Evolutionary conservation across 2,329 filamentous ascomycete genomes (phyloP).

Genomic region (Alternaria brassicae): DNA sequence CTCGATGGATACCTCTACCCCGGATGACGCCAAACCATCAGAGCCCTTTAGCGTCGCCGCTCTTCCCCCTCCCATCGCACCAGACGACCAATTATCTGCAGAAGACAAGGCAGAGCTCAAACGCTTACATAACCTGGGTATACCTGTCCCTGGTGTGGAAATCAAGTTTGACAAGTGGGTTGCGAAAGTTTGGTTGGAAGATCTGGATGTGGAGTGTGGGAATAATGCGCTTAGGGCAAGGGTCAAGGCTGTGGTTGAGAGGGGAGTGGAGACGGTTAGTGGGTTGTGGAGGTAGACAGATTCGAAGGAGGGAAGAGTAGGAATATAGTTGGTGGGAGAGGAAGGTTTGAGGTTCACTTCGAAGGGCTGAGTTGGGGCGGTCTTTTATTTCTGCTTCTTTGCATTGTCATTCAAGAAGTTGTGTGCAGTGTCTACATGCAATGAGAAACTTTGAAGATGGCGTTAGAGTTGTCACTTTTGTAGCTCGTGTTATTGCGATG

Average conservation of each 20-base stretch:
- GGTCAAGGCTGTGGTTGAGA: conserved; percentile 86
- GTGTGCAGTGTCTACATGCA: background rate
- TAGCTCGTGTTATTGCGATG: background rate
- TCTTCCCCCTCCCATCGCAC: background rate
- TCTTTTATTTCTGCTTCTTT: background rate
- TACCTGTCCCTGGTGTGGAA: conserved; percentile 86
- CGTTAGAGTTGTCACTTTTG: background rate
- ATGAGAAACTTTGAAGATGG: background rate
- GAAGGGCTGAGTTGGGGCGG: background rate
- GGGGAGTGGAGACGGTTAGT: conserved; percentile 80
- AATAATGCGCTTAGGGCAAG: conserved; percentile 82
- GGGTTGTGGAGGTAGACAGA: conserved; percentile 36
- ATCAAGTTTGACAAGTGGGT: conserved; percentile 88
- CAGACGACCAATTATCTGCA: conserved; percentile 10
- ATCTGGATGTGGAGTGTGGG: conserved; percentile 84
- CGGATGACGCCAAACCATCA: background rate
- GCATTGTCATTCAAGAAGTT: background rate
- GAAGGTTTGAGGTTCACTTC: background rate
- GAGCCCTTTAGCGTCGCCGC: conserved; percentile 20
- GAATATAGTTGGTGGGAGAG: background rate
- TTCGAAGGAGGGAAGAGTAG: background rate
- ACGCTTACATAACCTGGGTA: conserved; percentile 80
- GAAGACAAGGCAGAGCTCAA: conserved; percentile 67
- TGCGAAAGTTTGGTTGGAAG: conserved; percentile 90
- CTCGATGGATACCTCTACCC: background rate